Conservation (phyloP, 371 early-diverging fungal species). For the Circinella minor region DNA sequence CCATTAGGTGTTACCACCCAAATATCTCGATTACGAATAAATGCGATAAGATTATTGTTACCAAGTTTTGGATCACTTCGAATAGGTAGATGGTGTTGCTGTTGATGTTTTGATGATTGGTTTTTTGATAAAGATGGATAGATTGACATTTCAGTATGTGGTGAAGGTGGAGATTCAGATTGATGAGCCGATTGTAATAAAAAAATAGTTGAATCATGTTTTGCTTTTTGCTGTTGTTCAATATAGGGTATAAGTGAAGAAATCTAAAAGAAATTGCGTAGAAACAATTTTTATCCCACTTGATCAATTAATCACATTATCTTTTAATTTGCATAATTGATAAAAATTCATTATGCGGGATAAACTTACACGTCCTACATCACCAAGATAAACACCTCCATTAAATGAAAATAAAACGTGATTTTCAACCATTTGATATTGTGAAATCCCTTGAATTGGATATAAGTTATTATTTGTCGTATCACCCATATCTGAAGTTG, state of each 20-base stretch:
- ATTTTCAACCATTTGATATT: slow-evolving; percentile 19
- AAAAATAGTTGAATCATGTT: slow-evolving; percentile 1
- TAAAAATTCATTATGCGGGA: not conserved
- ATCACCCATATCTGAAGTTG: slow-evolving; percentile 13
- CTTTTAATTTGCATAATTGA: not conserved
- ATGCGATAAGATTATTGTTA: slow-evolving; percentile 56
- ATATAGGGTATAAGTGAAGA: not conserved
- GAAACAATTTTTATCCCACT: too few relatives aligned
- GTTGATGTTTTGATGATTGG: not conserved
- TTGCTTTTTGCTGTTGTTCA: not conserved
- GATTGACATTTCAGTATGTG: not conserved
- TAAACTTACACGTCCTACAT: slow-evolving; percentile 22
- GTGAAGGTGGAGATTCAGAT: slow-evolving; percentile 12
- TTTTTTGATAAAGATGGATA: slow-evolving; percentile 2
- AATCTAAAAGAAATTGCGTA: not conserved
- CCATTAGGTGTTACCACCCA: slow-evolving; percentile 68
- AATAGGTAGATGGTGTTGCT: not conserved
- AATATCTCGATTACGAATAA: slow-evolving; percentile 67
- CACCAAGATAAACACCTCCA: slow-evolving; percentile 18
- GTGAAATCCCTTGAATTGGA: slow-evolving; percentile 20
- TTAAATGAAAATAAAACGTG: slow-evolving; percentile 21
- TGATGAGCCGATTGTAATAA: not conserved
- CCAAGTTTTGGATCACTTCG: slow-evolving; percentile 69
- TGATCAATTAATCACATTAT: not conserved
- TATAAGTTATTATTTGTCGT: slow-evolving; percentile 13